These are phyloP conservation scores for Neurospora sp. DNA, from an alignment of 495 filamentous ascomycete species.

Conservation along the genomic window DNA sequence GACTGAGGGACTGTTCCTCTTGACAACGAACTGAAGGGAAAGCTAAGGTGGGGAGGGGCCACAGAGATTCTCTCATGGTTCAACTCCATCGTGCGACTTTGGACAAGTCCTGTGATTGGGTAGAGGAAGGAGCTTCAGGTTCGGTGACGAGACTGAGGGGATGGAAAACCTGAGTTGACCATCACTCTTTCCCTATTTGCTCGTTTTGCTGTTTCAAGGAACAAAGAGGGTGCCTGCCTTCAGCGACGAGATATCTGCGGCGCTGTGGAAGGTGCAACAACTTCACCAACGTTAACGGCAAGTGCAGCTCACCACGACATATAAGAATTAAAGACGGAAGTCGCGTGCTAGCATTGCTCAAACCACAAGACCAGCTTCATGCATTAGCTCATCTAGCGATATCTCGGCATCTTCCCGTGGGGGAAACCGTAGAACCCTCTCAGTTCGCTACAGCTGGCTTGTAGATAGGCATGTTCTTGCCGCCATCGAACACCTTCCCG, in stretches of 20 bases:
- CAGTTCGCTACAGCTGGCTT: conserved; percentile 6
- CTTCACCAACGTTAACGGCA: neutral
- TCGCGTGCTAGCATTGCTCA: neutral
- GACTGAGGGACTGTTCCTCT: neutral
- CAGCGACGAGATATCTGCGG: neutral
- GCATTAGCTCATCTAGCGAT: neutral
- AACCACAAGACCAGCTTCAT: neutral
- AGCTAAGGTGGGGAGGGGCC: neutral
- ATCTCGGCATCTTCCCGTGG: neutral
- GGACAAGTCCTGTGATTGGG: neutral
- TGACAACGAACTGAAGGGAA: neutral
- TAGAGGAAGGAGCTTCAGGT: neutral
- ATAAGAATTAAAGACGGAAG: neutral
- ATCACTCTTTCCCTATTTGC: neutral
- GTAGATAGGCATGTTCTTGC: conserved; percentile 19
- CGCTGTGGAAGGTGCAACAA: neutral
- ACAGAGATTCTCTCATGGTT: neutral
- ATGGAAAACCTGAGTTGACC: neutral
- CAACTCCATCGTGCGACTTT: neutral
- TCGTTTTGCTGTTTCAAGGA: neutral
- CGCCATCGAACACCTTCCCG: conserved; percentile 33
- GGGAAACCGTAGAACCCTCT: neutral
- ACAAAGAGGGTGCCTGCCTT: neutral
- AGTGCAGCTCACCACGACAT: neutral
- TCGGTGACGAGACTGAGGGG: neutral